These are phyloP conservation scores for Lophiostoma macrostomum DNA, from an alignment of 495 filamentous ascomycete genomes.

Conservation along the genomic window DNA sequence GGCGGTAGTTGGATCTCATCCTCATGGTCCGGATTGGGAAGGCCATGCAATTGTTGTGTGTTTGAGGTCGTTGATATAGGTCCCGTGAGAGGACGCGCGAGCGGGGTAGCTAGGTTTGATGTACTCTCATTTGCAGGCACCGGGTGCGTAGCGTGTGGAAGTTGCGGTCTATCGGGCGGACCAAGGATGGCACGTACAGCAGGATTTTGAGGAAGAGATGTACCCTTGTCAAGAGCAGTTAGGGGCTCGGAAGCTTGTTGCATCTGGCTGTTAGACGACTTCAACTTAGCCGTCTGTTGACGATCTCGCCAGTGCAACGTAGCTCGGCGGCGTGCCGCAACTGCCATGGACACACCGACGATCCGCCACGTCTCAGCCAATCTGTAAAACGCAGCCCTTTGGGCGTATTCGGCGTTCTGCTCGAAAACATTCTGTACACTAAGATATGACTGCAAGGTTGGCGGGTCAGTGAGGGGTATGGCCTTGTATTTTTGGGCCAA, in stretches of 20 bases:
- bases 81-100: conserved; percentile 65
- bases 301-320: conserved; percentile 21
- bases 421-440: conserved; percentile 32
- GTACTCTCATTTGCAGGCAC: conserved; percentile 47
- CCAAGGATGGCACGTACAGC: conserved; percentile 26
- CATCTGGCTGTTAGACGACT: conserved; percentile 4
- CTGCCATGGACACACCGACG: conserved; percentile 20
- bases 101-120: conserved; percentile 75
- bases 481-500: conserved; percentile 41
- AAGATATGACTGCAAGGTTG: conserved; percentile 28
- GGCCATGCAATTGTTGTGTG: conserved; percentile 4
- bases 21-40: conserved; percentile 36
- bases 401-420: conserved; percentile 36
- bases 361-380: conserved; percentile 40
- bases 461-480: conserved; percentile 26
- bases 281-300: background rate
- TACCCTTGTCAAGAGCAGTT: conserved; percentile 20
- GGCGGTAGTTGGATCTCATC: conserved; percentile 35
- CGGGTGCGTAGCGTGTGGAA: conserved; percentile 35
- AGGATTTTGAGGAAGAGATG: conserved; percentile 1
- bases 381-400: conserved; percentile 34
- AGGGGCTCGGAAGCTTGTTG: background rate
- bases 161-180: conserved; percentile 11
- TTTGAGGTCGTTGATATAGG: conserved; percentile 19
- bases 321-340: conserved; percentile 29